Evolutionary conservation across 257 asterid genomes (phyloP), one percentile per base, ranked within the genome.

Genomic region (Coffea eugenioides): DNA sequence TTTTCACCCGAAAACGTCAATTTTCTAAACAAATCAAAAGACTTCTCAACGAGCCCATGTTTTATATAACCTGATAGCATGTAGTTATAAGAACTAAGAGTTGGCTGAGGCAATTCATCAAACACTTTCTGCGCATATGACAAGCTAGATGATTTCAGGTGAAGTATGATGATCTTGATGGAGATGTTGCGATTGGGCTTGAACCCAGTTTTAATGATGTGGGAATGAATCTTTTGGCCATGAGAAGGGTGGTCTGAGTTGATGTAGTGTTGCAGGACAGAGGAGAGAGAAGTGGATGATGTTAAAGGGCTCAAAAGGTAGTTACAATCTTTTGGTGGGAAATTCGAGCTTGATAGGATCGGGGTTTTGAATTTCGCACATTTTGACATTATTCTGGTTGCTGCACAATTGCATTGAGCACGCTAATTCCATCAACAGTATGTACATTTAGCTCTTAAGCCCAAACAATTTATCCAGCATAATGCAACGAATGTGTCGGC

Each of bases 201-300:
- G 83, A 85, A 84, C 77, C 98, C 98, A 52, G 94, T 74, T 86
- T 93, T 94, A 57, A 93, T 62, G 66, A 94, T 85, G 84, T 84
- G 88, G 71, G 98, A 80, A 83, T 94, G 97, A 83, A 94, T 82
- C 91, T 89, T 94, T 52, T 88, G 97, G 72, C 98, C 97, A 46
- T 77, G 93, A 31, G 74, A 62, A 8, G 97, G 97, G 80, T 84
- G 66, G 43, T 90, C 97, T 20, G 98, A 94, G 76, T 94, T 91
- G 54, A 94, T 86, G 86, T 88, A 89, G 25, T 80, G 56, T 76
- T 91, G 97, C 9, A 94, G 86, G 59, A 80, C 79, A 8, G 92
- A 82, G 52, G 98, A 85, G 27, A 90, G 74, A 45, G 91, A 83
- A 67, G 65, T 56, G 23, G 78, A 41, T 41, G 86, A 77, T 39